Evolutionary conservation across 108 stramenopile species (phyloP).

Genomic region (Stephanodiscus triporus): DNA sequence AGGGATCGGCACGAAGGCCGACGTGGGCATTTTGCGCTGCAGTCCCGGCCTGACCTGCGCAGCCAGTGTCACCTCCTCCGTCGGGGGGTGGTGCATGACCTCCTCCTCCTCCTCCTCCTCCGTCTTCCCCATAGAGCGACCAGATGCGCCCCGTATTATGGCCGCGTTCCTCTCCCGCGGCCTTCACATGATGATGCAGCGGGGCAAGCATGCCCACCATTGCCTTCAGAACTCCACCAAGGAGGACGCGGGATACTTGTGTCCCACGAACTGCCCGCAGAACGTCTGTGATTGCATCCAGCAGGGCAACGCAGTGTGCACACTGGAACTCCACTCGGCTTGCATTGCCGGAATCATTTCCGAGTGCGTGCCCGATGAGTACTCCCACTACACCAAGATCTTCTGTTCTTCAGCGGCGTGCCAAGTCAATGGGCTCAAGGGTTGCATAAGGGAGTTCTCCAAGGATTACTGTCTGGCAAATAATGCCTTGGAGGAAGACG

Average conservation of each 20-base stretch:
- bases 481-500: no score
- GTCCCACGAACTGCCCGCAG: slow-evolving; percentile 43
- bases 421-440: no score
- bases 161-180: slow-evolving; percentile 2
- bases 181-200: background rate
- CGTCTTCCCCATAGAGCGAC: background rate
- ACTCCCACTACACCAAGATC: slow-evolving; percentile 29
- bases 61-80: slow-evolving; percentile 21
- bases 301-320: slow-evolving; percentile 24
- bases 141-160: slow-evolving; percentile 1
- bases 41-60: slow-evolving; percentile 16
- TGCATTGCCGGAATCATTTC: slow-evolving; percentile 19
- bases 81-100: slow-evolving; percentile 37
- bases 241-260: background rate
- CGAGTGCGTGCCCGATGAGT: slow-evolving; percentile 24
- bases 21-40: slow-evolving; percentile 32
- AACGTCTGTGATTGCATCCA: slow-evolving; percentile 47
- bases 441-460: no score
- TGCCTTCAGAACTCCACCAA: slow-evolving; percentile 23
- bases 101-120: background rate
- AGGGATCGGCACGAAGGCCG: background rate
- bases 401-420: slow-evolving; percentile 46
- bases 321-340: slow-evolving; percentile 23
- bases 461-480: no score
- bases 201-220: slow-evolving; percentile 3